Conservation (phyloP, 257 asterid species). For the Anisodus acutangulus region DNA sequence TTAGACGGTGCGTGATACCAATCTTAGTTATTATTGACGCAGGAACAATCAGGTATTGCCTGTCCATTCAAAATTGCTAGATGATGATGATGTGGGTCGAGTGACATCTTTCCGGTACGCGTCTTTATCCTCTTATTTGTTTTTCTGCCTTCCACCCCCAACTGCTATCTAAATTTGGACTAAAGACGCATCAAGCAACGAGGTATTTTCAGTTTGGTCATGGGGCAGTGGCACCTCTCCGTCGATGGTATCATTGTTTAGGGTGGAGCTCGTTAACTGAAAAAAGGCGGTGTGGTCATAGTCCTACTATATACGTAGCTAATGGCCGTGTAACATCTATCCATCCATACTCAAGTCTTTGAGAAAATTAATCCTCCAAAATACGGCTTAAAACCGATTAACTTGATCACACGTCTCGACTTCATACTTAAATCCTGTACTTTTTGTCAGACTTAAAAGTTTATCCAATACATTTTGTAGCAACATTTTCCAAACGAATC, state of each 20-base stretch:
- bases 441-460: neutral
- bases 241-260: neutral
- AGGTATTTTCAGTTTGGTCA: too few relatives aligned
- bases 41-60: slow-evolving; percentile 61
- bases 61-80: slow-evolving; percentile 49
- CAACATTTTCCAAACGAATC: neutral
- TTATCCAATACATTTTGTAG: neutral
- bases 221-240: neutral
- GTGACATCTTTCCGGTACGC: slow-evolving; percentile 69
- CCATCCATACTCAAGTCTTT: neutral
- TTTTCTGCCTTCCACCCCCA: neutral
- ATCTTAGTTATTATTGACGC: slow-evolving; percentile 64
- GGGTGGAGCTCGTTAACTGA: neutral
- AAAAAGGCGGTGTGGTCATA: neutral
- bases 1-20: slow-evolving; percentile 39
- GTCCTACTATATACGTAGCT: neutral
- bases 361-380: neutral
- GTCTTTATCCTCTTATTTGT: slow-evolving; percentile 35
- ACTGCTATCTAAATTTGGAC: too few relatives aligned
- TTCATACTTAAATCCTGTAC: neutral
- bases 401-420: neutral
- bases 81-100: slow-evolving; percentile 38
- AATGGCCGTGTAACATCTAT: neutral
- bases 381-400: neutral
- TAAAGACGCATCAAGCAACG: neutral